Evolutionary conservation across 192 early-diverging fungal species (phyloP).

Genomic region (Neocallimastix lanati): DNA sequence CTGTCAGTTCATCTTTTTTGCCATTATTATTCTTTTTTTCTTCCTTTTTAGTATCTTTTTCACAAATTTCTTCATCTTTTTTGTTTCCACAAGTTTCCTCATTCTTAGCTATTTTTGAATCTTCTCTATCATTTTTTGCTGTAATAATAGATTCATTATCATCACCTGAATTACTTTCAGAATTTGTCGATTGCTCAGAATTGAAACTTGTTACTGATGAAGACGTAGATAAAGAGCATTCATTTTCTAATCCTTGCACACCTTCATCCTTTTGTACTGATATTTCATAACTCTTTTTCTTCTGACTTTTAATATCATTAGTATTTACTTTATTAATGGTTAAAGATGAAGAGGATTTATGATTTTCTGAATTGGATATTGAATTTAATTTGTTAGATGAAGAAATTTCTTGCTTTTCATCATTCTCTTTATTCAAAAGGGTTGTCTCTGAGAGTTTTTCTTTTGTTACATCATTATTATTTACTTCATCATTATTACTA

Average conservation of each 20-base stretch:
- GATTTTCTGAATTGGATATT: neutral
- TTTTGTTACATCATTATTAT: neutral
- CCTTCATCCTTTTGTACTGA: neutral
- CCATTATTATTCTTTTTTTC: neutral
- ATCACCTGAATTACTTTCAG: neutral
- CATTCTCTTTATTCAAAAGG: neutral
- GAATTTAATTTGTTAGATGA: too few relatives aligned
- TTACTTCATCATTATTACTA: neutral
- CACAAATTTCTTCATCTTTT: neutral
- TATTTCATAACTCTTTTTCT: neutral
- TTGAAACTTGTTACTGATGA: neutral
- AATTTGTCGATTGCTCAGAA: neutral
- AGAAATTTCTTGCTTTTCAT: too few relatives aligned
- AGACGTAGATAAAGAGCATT: neutral
- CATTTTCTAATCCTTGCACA: neutral
- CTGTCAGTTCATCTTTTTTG: neutral
- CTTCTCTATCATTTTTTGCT: neutral
- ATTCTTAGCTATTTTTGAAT: neutral
- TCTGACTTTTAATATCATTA: neutral
- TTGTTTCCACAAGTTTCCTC: neutral
- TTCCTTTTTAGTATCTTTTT: neutral
- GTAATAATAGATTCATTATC: neutral
- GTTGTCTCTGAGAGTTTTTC: neutral
- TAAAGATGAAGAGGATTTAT: neutral
- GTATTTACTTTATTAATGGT: neutral